Base-by-base conservation (phyloP, 2,329 filamentous ascomycete species). In the Penicillium sp. region DNA sequence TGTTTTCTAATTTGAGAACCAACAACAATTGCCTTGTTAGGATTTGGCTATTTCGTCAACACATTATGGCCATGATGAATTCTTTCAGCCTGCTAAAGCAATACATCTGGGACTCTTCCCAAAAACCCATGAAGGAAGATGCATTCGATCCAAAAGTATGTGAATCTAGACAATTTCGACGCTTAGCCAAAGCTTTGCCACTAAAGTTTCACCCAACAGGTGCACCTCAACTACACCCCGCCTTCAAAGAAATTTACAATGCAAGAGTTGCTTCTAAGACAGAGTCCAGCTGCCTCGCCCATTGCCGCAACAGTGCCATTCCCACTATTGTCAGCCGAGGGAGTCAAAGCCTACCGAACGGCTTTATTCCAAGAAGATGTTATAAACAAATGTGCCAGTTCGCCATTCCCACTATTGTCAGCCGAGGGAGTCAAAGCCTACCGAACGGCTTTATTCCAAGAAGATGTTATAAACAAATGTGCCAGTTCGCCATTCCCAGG, bases 301-400 rank as follows among this genome's bases (percentile, higher is more conserved):
- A 43, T 56, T 33, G 53, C 53, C 29, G 53, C 49, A 28, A 56
- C 53, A 22, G 35, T 45, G 2, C 53, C 53, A 17, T 56, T 56
- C 24, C 41, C 53, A 10, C 24, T 56, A 3, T 17, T 56, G 4
- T 56, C 52, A 17, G 7, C 49, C 1, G 31, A 49, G 41, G 53
- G 53, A 8, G 52, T 54, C 6, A 52, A 44, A 39, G 49, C 52
- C 28, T 54, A 56, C 41, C 40, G 53, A 43, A 56, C 37, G 15
- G 53, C 53, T 0, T 10, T 54, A 19, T 56, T 54, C 9, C 45
- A 37, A 17, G 50, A 45, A n/a, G 17, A 56, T 10, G 48, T 56
- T 22, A 42, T 52, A 31, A 31, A 45, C 4, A 46, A 54, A 17
- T 56, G 53, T 17, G 48, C 53, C 22, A 56, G 46, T 17, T 56